Evolutionary conservation across 495 filamentous ascomycete genomes (phyloP), one percentile per base, ranked within the genome.

Genomic region (Aspergillus bridgeri): DNA sequence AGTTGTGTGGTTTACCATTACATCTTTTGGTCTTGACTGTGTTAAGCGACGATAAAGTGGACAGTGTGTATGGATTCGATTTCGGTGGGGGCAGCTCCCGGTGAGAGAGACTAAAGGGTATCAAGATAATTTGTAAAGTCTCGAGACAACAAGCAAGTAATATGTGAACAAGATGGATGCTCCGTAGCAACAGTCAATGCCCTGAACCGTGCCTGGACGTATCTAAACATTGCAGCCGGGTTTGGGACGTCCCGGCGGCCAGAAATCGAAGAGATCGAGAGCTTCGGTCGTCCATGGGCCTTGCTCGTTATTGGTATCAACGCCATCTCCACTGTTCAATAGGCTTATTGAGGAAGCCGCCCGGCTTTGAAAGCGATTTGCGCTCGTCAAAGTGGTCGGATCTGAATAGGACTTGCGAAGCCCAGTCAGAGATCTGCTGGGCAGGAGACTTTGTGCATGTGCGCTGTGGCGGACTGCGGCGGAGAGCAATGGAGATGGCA

Each of bases 221-320:
- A 68, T 64, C 65, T 38, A 58, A 57, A 21, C 21, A 24, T 15
- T 23, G 13, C 18, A 17, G n/a, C 6, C 27, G 21, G 73, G 71
- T 42, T 72, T 78, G n/a, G 65, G 65, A 33, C 70, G 65, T 11
- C 72, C 75, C 5, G 66, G 69, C 11, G 75, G 76, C 76, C 76
- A 79, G 48, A 81, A 86, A 21, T 80, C 81, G 61, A 86, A 85
- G 19, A 87, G 63, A 63, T 87, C 81, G 51, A 77, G 74, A 6
- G 83, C 83, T 63, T 87, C 84, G 0, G 72, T 68, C 18, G 83
- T 83, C 84, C 84, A 87, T 6, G 81, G 77, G 0, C 80, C 73
- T 56, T 69, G 64, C 45, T 70, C 70, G 18, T 24, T 33, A 3
- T 48, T 51, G 23, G 60, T 54, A 13, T 48, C 44, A n/a, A 61